Conservation (phyloP, 192 early-diverging fungal genomes). For the Backusella liffmaniae region DNA sequence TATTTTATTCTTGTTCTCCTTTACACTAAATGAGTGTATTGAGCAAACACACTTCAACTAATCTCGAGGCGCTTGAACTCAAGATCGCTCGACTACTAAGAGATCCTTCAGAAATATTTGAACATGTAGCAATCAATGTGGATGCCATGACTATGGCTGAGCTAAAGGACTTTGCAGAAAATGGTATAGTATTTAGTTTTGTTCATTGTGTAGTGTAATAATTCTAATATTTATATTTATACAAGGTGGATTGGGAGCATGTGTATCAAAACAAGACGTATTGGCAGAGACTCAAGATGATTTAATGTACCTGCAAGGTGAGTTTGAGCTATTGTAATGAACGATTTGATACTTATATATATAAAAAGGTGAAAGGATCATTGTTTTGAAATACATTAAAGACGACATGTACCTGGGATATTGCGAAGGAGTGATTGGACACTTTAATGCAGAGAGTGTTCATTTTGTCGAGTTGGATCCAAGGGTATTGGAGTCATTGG, state of each 20-base stretch:
- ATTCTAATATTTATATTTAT: not conserved
- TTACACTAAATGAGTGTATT: not conserved
- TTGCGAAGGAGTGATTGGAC: constrained; percentile 56
- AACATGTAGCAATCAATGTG: constrained; percentile 8
- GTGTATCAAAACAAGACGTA: constrained; percentile 42
- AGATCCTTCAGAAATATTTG: constrained; percentile 17
- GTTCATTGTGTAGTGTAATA: not conserved
- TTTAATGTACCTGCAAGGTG: constrained; percentile 46
- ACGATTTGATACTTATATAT: not conserved
- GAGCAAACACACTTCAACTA: constrained; percentile 32
- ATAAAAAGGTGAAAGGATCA: constrained; percentile 40
- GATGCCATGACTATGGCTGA: constrained; percentile 18
- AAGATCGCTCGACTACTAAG: constrained; percentile 19
- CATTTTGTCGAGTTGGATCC: constrained; percentile 49
- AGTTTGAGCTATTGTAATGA: too few species aligned
- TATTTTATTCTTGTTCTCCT: not conserved
- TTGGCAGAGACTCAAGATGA: constrained; percentile 41
- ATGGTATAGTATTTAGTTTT: constrained; percentile 5
- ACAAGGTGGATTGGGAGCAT: constrained; percentile 44
- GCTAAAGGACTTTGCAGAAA: constrained; percentile 29
- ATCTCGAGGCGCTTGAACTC: constrained; percentile 27
- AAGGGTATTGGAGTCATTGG: constrained; percentile 35
- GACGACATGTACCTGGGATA: constrained; percentile 40
- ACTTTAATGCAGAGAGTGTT: constrained; percentile 47
- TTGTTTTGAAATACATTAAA: constrained; percentile 24